Conservation (phyloP, 2,329 filamentous ascomycete species). For the Dissoconium aciculare region DNA sequence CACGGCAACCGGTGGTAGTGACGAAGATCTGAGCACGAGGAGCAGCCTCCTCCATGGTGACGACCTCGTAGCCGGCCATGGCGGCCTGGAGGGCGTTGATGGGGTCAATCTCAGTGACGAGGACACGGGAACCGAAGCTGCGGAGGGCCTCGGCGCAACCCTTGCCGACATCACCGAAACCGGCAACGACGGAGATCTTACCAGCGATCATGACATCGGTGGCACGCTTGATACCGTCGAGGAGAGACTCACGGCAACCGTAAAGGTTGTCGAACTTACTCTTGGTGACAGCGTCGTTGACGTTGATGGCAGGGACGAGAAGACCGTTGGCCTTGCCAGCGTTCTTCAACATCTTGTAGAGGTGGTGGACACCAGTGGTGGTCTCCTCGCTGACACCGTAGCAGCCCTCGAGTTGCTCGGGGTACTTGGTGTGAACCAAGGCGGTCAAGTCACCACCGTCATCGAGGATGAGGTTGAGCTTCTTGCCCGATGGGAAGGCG, state of each 20-base stretch:
- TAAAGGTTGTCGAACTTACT: conserved; percentile 99
- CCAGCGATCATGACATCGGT: conserved; percentile 99
- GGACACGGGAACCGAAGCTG: conserved; percentile 91
- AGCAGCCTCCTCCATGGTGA: conserved; percentile 95
- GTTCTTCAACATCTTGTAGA: conserved; percentile 86
- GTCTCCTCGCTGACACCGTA: conserved; percentile 98
- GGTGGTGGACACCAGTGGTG: conserved; percentile 97
- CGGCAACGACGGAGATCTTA: conserved; percentile 94
- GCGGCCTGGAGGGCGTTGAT: conserved; percentile 99
- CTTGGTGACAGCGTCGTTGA: conserved; percentile 99
- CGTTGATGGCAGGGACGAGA: conserved; percentile 91
- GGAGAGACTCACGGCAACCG: conserved; percentile 95
- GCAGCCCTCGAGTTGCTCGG: conserved; percentile 95
- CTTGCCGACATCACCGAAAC: conserved; percentile 98
- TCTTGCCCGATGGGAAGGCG: conserved; percentile 92
- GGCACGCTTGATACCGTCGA: conserved; percentile 99
- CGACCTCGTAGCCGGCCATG: conserved; percentile 92
- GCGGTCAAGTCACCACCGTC: conserved; percentile 94
- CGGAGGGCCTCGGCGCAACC: conserved; percentile 91
- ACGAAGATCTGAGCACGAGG: conserved; percentile 89
- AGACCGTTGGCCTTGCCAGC: conserved; percentile 58
- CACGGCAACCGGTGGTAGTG: conserved; percentile 97
- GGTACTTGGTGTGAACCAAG: conserved; percentile 96
- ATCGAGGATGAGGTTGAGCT: conserved; percentile 97
- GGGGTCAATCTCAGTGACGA: conserved; percentile 94